phyloP scores from a whole-genome alignment of 2,329 filamentous ascomycete species.

The Mycosphaerella arachidis region DNA sequence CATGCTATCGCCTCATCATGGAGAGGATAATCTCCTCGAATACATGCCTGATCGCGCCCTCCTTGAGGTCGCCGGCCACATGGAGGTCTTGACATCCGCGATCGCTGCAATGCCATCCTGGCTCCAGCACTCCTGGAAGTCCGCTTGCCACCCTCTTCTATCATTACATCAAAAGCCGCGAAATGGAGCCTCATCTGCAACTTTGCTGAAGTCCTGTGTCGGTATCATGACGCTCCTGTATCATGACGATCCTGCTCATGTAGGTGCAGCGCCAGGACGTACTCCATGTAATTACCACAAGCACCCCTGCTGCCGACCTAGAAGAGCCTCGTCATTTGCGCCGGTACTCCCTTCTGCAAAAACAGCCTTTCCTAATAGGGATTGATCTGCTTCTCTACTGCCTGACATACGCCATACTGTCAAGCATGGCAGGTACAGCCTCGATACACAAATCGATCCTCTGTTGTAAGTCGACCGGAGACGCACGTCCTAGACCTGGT shows the following conservation, averaged over 20 bases:
- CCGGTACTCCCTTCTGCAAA: conserved; percentile 33
- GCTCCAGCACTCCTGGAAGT: conserved; percentile 42
- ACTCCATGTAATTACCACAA: conserved; percentile 35
- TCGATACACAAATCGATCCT: conserved; percentile 41
- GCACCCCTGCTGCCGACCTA: conserved; percentile 30
- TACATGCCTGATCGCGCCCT: conserved; percentile 22
- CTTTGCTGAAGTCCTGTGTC: too few relatives aligned
- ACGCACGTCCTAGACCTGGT: conserved; percentile 44
- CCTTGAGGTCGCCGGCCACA: conserved; percentile 28
- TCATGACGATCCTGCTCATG: conserved; percentile 10
- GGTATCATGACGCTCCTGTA: too few relatives aligned
- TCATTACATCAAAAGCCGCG: conserved; percentile 40
- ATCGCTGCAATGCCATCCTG: conserved; percentile 25
- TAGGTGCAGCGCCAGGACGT: conserved; percentile 17
- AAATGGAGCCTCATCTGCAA: conserved; percentile 35
- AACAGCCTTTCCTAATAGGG: conserved; percentile 21
- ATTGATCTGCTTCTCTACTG: conserved; percentile 21
- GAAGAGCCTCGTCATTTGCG: conserved; percentile 37
- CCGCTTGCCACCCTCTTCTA: conserved; percentile 38
- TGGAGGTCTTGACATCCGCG: conserved; percentile 34
- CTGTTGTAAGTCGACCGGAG: conserved; percentile 33
- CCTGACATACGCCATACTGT: conserved; percentile 26
- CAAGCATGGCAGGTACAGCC: conserved; percentile 38
- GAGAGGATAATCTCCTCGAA: conserved; percentile 16
- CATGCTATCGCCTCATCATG: background rate